Evolutionary conservation across 2,329 filamentous ascomycete species (phyloP).

Genomic region (Exophiala mesophila): DNA sequence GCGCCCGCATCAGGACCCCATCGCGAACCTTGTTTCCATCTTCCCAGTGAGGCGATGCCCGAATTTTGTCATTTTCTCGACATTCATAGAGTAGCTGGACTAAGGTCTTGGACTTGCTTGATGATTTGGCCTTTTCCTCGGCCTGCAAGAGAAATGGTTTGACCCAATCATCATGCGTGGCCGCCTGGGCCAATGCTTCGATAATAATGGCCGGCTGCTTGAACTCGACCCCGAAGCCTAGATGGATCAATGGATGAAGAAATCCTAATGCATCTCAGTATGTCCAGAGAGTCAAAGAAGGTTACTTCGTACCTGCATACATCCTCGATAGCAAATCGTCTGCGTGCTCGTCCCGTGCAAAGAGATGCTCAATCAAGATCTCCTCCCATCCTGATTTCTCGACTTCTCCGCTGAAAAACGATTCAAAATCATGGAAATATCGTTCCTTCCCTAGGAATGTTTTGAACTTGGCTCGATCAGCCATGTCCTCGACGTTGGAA

Average conservation of each 20-base stretch:
- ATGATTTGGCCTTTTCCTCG: constrained; percentile 45
- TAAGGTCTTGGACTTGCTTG: constrained; percentile 35
- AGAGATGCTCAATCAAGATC: constrained; percentile 52
- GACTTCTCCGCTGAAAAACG: constrained; percentile 72
- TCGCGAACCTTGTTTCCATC: constrained; percentile 63
- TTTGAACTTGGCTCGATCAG: constrained; percentile 53
- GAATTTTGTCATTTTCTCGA: constrained; percentile 52
- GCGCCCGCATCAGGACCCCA: constrained; percentile 61
- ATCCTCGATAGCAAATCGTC: constrained; percentile 66
- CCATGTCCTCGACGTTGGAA: constrained; percentile 51
- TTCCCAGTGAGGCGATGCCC: constrained; percentile 45
- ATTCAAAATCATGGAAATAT: constrained; percentile 68
- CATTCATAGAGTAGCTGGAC: constrained; percentile 59
- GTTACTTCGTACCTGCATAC: constrained; percentile 51
- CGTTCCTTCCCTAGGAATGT: constrained; percentile 58
- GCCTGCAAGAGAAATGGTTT: constrained; percentile 33
- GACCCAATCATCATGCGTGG: constrained; percentile 51
- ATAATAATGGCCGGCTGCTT: constrained; percentile 69
- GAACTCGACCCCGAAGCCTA: constrained; percentile 79
- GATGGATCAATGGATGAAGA: constrained; percentile 71
- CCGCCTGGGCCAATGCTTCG: constrained; percentile 68
- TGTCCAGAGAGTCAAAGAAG: neutral
- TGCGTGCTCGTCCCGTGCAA: constrained; percentile 59
- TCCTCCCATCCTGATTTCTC: constrained; percentile 56
- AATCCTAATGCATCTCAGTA: constrained; percentile 43